These are phyloP conservation scores for Tuber brumale DNA, from an alignment of 495 filamentous ascomycete species.

Conservation along the genomic window DNA sequence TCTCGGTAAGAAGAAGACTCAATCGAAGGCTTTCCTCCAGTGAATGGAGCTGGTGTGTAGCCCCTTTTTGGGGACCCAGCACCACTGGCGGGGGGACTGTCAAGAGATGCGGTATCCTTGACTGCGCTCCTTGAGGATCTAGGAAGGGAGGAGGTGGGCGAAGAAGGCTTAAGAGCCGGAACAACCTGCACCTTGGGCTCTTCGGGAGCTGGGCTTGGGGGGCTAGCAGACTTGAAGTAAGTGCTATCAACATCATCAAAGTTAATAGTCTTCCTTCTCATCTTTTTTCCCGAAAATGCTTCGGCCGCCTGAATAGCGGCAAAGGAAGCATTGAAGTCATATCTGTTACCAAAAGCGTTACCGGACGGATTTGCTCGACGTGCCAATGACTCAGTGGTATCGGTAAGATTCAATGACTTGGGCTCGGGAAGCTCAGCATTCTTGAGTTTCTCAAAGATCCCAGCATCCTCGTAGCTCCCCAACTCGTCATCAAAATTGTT, in stretches of 20 bases:
- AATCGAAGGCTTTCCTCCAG: slow-evolving; percentile 57
- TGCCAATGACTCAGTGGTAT: slow-evolving; percentile 47
- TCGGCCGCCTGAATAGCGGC: slow-evolving; percentile 71
- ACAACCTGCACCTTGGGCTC: slow-evolving; percentile 17
- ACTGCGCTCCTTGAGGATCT: slow-evolving; percentile 23
- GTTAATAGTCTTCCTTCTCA: slow-evolving; percentile 48
- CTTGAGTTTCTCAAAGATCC: slow-evolving; percentile 28
- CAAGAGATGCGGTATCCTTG: slow-evolving; percentile 28
- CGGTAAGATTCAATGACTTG: slow-evolving; percentile 32
- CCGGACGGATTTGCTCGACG: slow-evolving; percentile 56
- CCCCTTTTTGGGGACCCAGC: slow-evolving; percentile 44
- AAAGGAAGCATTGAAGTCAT: slow-evolving; percentile 87
- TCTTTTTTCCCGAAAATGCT: slow-evolving; percentile 47
- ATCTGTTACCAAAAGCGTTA: slow-evolving; percentile 81
- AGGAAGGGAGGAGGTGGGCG: slow-evolving; percentile 7
- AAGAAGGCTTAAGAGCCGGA: slow-evolving; percentile 10
- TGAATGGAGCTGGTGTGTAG: slow-evolving; percentile 41
- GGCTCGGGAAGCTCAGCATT: slow-evolving; percentile 20
- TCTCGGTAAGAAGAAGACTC: slow-evolving; percentile 86
- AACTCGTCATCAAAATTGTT: slow-evolving; percentile 63
- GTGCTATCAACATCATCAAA: slow-evolving; percentile 45
- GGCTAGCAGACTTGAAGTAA: slow-evolving; percentile 37
- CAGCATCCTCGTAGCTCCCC: slow-evolving; percentile 47
- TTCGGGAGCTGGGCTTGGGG: slow-evolving; percentile 21
- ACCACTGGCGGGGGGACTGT: slow-evolving; percentile 32